phyloP scores from a whole-genome alignment of 176 grass and related monocot species.

The Eleusine coracana region DNA sequence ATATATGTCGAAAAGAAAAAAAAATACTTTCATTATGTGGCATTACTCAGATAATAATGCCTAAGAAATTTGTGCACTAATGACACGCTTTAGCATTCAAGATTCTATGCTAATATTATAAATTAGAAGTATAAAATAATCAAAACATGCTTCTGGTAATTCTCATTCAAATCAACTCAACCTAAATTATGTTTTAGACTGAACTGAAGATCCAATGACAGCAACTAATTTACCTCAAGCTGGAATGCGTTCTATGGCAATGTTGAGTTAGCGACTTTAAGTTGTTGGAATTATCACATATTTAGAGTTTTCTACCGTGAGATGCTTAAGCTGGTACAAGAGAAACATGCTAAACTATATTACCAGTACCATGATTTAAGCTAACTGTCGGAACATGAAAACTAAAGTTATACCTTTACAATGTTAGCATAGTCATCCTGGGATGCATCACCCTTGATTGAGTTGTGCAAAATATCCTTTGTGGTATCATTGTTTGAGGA shows the following conservation, averaged over 20 bases:
- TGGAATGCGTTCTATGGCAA: not conserved
- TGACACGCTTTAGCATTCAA: not conserved
- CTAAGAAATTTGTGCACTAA: constrained; percentile 3
- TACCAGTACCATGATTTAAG: constrained; percentile 10
- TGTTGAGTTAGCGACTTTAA: constrained; percentile 36
- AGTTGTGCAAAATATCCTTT: constrained; percentile 48
- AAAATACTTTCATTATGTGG: not conserved
- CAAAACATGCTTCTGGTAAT: constrained; percentile 10
- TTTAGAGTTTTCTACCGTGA: not conserved
- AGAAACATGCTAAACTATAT: not conserved
- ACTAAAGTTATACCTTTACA: constrained; percentile 63
- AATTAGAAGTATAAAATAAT: not conserved
- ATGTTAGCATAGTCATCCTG: constrained; percentile 46
- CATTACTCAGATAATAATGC: not conserved
- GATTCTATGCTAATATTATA: not conserved
- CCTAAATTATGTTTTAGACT: not conserved
- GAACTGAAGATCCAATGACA: constrained; percentile 28
- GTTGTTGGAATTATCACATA: constrained; percentile 28
- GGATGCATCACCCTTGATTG: constrained; percentile 49
- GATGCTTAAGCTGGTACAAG: too few species aligned
- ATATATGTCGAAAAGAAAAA: not conserved
- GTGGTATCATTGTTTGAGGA: constrained; percentile 58
- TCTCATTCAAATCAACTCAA: constrained; percentile 15
- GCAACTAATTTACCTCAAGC: constrained; percentile 12
- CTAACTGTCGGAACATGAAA: constrained; percentile 37